Conservation (phyloP, 768 basidiomycete genomes). For the Pleurotus citrinopileatus region DNA sequence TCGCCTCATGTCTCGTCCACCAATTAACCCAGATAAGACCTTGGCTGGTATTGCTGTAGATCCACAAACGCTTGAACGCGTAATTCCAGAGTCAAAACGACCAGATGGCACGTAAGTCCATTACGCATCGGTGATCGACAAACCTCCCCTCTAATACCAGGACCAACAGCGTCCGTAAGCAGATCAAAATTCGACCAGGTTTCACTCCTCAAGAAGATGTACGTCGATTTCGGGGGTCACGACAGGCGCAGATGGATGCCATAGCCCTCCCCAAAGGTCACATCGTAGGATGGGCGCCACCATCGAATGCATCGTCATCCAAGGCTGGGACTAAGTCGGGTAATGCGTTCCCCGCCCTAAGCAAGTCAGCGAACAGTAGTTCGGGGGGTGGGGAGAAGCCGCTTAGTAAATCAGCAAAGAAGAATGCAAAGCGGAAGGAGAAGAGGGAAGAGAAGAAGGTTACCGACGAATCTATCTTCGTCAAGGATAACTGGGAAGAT, state of each 20-base stretch:
- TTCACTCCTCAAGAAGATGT: slow-evolving; percentile 96
- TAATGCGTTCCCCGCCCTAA: slow-evolving; percentile 12
- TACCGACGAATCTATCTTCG: slow-evolving; percentile 29
- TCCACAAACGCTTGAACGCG: slow-evolving; percentile 81
- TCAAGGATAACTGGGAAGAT: slow-evolving; percentile 22
- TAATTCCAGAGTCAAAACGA: slow-evolving; percentile 82
- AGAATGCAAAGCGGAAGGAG: slow-evolving; percentile 77
- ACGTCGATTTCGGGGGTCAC: slow-evolving; percentile 76
- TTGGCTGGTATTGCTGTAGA: slow-evolving; percentile 81
- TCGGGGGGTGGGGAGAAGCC: slow-evolving; percentile 30
- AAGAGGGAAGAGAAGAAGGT: slow-evolving; percentile 65
- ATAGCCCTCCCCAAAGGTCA: slow-evolving; percentile 71
- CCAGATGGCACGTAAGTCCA: slow-evolving; percentile 80
- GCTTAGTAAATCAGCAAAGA: slow-evolving; percentile 78
- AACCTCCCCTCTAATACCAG: slow-evolving; percentile 11
- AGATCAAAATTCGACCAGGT: slow-evolving; percentile 86
- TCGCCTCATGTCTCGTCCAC: slow-evolving; percentile 67
- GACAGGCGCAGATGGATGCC: slow-evolving; percentile 70
- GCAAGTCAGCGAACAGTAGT: slow-evolving; percentile 8
- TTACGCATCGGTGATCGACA: neutral
- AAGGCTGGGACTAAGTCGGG: neutral
- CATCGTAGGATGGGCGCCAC: slow-evolving; percentile 77
- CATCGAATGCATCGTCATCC: slow-evolving; percentile 33
- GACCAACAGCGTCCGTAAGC: slow-evolving; percentile 69
- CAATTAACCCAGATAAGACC: slow-evolving; percentile 68